Percentiles rank a stretch among this genome's conserved stretches.
Evolutionary conservation across 1,284 basidiomycete species (phyloP).

Genomic region (Cryptococcus sp.): DNA sequence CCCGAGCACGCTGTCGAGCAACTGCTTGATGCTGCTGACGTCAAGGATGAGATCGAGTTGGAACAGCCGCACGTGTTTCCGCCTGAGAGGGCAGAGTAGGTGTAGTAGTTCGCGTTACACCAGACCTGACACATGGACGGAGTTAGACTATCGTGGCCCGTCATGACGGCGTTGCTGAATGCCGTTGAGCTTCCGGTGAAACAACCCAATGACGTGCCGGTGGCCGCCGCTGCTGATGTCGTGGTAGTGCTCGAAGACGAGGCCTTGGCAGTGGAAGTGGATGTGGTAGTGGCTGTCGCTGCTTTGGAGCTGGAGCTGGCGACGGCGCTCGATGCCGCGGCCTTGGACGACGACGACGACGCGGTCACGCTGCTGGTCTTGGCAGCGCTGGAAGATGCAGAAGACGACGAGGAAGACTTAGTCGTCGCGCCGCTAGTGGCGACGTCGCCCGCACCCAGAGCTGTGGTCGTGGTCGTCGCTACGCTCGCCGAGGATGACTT

Average conservation of each 20-base stretch:
- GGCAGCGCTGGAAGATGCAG: not conserved
- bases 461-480: not conserved
- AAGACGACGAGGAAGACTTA: not conserved
- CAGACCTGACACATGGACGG: conserved; percentile 34
- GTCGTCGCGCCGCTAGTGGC: not conserved
- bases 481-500: not conserved
- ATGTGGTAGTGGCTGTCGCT: not conserved
- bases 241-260: conserved; percentile 9
- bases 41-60: conserved; percentile 23
- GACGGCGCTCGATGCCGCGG: conserved; percentile 1
- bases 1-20: conserved; percentile 38
- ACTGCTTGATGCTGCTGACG: conserved; percentile 6
- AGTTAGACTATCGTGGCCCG: conserved; percentile 26
- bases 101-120: conserved; percentile 35
- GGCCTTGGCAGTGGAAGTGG: not conserved
- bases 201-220: conserved; percentile 25
- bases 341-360: conserved; percentile 2
- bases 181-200: conserved; percentile 17
- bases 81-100: conserved; percentile 25
- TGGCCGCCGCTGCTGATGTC: conserved; percentile 17
- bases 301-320: not conserved
- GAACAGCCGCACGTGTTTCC: conserved; percentile 36
- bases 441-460: not conserved
- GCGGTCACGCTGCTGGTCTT: conserved; percentile 2
- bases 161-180: conserved; percentile 26